Evolutionary conservation across 345 rosid genomes (phyloP).

Genomic region (Gossypium anomalum): DNA sequence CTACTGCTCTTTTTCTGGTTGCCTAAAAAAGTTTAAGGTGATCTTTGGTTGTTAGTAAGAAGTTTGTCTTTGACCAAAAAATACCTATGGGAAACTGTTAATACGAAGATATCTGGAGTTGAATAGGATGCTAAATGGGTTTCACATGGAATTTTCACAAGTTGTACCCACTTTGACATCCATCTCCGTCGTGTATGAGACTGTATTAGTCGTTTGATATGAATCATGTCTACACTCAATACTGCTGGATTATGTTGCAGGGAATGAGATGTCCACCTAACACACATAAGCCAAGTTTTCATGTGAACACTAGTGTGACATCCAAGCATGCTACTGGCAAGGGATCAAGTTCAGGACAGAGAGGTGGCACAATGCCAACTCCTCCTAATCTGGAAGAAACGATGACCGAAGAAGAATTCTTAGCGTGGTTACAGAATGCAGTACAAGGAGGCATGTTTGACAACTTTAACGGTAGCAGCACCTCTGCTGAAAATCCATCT

Average conservation of each 20-base stretch:
- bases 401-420: slow-evolving; percentile 85
- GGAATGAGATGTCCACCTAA: slow-evolving; percentile 94
- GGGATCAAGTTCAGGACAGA: slow-evolving; percentile 63
- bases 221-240: not conserved
- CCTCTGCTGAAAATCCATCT: slow-evolving; percentile 37
- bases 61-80: not conserved
- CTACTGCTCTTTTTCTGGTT: no score
- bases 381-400: slow-evolving; percentile 65
- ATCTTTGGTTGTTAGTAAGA: not conserved
- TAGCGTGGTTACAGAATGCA: slow-evolving; percentile 88
- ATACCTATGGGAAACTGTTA: not conserved
- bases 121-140: no score
- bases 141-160: not conserved
- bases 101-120: not conserved
- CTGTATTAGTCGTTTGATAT: not conserved
- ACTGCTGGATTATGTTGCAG: slow-evolving; percentile 37
- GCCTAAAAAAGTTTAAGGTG: not conserved
- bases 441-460: slow-evolving; percentile 73
- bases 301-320: slow-evolving; percentile 72
- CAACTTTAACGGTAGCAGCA: slow-evolving; percentile 30
- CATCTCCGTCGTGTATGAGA: not conserved
- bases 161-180: not conserved
- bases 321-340: slow-evolving; percentile 43
- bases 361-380: slow-evolving; percentile 49
- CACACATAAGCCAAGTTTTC: slow-evolving; percentile 96